Base-by-base conservation (phyloP, 345 rosid species). In the Salix brachista region DNA sequence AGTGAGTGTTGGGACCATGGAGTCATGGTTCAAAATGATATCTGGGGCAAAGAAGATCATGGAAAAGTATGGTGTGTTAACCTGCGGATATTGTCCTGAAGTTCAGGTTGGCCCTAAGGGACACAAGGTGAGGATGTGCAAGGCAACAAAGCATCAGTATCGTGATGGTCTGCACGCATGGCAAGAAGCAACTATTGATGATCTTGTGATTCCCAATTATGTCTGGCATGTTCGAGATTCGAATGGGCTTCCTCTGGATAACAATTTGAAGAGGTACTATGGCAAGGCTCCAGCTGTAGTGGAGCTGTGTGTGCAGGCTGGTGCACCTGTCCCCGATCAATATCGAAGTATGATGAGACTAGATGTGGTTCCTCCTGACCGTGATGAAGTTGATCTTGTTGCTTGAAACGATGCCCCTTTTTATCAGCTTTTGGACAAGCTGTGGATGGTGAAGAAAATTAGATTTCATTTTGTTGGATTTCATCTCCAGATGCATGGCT, bases 71-170 rank as follows among this genome's bases (percentile, higher is more conserved):
- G 84, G 68, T 44, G 97, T 90, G 79, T 87, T 92, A 88, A 90
- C 94, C 4, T 94, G 94, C 60, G 97, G 95, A 41, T 91, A 88
- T 54, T 91, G 97, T 77, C 89, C 92, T 26, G 91, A 91, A 90
- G 89, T 92, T 80, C 97, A 94, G 83, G 97, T 94, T 12, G 95
- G 98, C 72, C 97, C 97, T 5, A 91, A 87, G 86, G 98, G 97
- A 70, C 97, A 90, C 79, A 94, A 91, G 81, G 94, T 92, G 19
- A 89, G 91, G 84, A 87, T 88, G 87, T 92, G 98, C 86, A 90
- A 82, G 88, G 92, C 95, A 9, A 88, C 92, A 0, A 89, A 89
- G 82, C 98, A 92, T 81, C 94, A 90, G 85, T 78, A 90, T 78
- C 88, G 97, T 41, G 84, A 91, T 34, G 96, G 98, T 74, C 82